These are phyloP conservation scores for Trichosporon sp. DNA, from an alignment of 1,284 basidiomycete genomes.

Conservation along the genomic window DNA sequence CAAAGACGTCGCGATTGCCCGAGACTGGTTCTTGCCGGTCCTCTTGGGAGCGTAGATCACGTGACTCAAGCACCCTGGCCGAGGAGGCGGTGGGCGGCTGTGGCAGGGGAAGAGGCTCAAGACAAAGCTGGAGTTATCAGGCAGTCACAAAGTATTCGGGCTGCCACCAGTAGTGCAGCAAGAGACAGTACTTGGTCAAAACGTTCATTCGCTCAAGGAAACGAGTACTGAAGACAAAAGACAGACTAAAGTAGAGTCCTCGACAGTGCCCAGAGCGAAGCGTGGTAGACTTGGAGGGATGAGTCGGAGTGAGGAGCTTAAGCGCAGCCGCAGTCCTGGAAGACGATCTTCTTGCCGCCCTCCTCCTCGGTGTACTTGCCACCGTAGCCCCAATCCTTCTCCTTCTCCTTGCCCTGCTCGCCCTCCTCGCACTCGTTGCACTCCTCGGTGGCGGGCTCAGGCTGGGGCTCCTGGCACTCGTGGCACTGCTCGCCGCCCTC, in stretches of 20 bases:
- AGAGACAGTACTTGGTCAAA: background rate
- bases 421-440: background rate
- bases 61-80: too few relatives aligned
- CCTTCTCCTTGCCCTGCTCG: background rate
- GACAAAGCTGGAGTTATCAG: too few relatives aligned
- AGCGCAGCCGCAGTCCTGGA: background rate
- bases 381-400: background rate
- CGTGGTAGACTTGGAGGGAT: background rate
- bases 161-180: too few relatives aligned
- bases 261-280: background rate
- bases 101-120: too few relatives aligned
- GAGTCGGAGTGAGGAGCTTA: background rate
- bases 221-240: background rate
- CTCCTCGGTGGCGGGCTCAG: background rate
- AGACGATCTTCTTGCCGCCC: slow-evolving; percentile 9
- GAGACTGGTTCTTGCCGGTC: too few relatives aligned
- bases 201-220: background rate
- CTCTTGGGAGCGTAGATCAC: too few relatives aligned
- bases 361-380: slow-evolving; percentile 7
- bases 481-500: background rate
- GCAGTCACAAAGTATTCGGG: too few relatives aligned
- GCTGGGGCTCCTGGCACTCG: background rate
- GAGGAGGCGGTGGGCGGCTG: too few relatives aligned
- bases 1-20: too few relatives aligned
- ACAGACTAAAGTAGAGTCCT: background rate